phyloP scores from a whole-genome alignment of 306 rosid genomes.

The Gillenia trifoliata region DNA sequence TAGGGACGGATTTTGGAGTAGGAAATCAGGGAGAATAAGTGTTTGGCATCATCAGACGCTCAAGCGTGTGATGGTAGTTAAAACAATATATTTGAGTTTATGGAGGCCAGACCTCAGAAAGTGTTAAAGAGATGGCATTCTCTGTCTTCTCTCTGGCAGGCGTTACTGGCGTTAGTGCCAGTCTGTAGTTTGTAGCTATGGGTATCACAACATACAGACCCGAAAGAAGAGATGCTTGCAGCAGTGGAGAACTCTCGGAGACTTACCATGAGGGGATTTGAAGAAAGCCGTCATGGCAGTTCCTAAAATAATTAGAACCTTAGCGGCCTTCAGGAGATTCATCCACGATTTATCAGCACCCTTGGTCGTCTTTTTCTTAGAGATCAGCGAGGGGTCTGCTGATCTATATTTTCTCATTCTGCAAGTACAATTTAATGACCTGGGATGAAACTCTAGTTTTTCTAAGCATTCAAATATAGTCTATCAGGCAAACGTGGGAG shows the following conservation, averaged over 20 bases:
- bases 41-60: background rate
- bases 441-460: background rate
- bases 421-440: background rate
- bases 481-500: background rate
- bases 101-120: conserved; percentile 33
- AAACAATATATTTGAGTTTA: background rate
- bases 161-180: conserved; percentile 10
- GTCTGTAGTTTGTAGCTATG: conserved; percentile 24
- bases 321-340: conserved; percentile 23
- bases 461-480: background rate
- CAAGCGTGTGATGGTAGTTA: background rate
- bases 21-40: no score
- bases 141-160: conserved; percentile 29
- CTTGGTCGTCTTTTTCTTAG: background rate
- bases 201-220: conserved; percentile 33
- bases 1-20: background rate
- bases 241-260: conserved; percentile 16
- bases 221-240: conserved; percentile 32
- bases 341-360: conserved; percentile 13
- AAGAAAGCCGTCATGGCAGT: conserved; percentile 16
- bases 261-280: conserved; percentile 25
- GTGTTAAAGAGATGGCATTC: conserved; percentile 28
- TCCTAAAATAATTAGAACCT: conserved; percentile 26
- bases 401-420: background rate
- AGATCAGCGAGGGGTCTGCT: background rate